Percentiles rank a stretch among this genome's conserved stretches.
Evolutionary conservation across 345 rosid genomes (phyloP).

Genomic region (Firmiana major): DNA sequence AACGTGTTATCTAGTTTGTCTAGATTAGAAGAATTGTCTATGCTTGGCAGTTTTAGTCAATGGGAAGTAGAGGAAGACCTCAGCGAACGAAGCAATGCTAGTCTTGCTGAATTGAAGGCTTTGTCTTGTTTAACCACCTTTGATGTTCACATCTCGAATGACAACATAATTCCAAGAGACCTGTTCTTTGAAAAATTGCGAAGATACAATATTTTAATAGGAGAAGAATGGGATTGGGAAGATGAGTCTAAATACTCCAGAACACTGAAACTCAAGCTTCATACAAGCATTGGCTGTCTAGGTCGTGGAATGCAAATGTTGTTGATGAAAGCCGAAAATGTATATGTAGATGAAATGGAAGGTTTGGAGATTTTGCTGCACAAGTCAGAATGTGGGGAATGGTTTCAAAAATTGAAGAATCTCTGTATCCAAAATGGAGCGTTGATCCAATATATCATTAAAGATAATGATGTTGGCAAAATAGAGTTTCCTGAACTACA

Average conservation of each 20-base stretch:
- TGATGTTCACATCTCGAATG: neutral
- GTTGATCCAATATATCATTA: neutral
- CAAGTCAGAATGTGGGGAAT: neutral
- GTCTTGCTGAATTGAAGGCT: neutral
- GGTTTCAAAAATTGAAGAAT: neutral
- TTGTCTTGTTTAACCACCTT: neutral
- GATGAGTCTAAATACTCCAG: neutral
- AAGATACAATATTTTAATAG: neutral
- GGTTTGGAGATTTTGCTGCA: neutral
- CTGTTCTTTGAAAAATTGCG: neutral
- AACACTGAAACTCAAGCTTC: neutral
- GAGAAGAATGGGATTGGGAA: neutral
- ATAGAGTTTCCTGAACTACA: neutral
- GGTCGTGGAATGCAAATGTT: no score
- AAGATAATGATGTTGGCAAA: neutral
- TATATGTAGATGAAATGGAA: neutral
- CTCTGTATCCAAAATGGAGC: neutral
- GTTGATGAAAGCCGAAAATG: neutral
- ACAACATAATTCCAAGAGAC: neutral
- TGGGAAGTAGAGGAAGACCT: neutral
- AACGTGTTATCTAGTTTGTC: neutral
- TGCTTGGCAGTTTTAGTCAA: neutral
- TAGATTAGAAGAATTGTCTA: neutral
- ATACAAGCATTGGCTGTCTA: neutral
- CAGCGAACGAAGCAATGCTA: neutral